Conservation (phyloP, 371 early-diverging fungal genomes). For the Batkoa obscura region DNA sequence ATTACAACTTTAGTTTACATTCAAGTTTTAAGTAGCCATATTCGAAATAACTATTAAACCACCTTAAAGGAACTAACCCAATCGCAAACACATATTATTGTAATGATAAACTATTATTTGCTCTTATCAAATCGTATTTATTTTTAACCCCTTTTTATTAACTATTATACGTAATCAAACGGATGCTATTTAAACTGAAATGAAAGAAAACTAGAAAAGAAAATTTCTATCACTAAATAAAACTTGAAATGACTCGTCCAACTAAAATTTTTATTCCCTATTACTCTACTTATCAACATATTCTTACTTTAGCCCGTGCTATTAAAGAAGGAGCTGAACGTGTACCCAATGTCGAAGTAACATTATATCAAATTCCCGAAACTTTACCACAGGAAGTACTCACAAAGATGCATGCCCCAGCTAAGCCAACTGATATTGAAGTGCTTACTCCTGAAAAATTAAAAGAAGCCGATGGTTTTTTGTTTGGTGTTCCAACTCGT, state of each 20-base stretch:
- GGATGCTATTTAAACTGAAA: too few relatives aligned
- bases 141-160: too few relatives aligned
- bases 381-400: conserved; percentile 42
- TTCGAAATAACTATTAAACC: too few relatives aligned
- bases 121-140: too few relatives aligned
- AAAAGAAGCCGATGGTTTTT: conserved; percentile 45
- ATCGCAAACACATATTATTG: too few relatives aligned
- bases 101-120: too few relatives aligned
- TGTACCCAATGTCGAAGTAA: conserved; percentile 29
- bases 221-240: too few relatives aligned
- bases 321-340: conserved; percentile 39
- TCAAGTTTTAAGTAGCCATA: too few relatives aligned
- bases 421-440: conserved; percentile 30
- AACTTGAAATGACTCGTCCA: conserved; percentile 8
- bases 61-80: too few relatives aligned
- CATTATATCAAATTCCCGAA: conserved; percentile 45
- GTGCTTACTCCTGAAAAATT: conserved; percentile 29
- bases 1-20: too few relatives aligned
- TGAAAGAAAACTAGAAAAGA: too few relatives aligned
- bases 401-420: conserved; percentile 46
- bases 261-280: conserved; percentile 1
- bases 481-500: conserved; percentile 62
- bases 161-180: too few relatives aligned
- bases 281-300: conserved; percentile 2
- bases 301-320: conserved; percentile 7